phyloP scores from a whole-genome alignment of 2,329 filamentous ascomycete species.

The Aspergillus carbonarius region DNA sequence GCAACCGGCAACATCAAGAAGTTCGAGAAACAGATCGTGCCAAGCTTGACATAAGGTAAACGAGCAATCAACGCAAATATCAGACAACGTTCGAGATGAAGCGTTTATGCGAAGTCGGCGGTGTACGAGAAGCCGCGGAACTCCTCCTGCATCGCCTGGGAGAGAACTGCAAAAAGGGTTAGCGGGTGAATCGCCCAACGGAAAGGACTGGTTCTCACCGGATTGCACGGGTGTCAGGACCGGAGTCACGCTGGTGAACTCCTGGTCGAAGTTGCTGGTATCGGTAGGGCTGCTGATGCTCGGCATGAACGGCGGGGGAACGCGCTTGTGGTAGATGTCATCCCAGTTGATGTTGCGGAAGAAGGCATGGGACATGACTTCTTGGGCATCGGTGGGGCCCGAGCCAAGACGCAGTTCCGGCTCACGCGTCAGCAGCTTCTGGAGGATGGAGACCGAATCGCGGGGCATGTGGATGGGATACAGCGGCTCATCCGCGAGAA shows the following conservation, averaged over 20 bases:
- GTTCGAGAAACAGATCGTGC: slow-evolving; percentile 16
- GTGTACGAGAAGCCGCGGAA: slow-evolving; percentile 99
- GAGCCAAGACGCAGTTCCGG: slow-evolving; percentile 90
- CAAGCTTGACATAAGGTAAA: slow-evolving; percentile 15
- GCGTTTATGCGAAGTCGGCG: slow-evolving; percentile 73
- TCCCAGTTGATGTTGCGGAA: slow-evolving; percentile 99
- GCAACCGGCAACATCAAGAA: slow-evolving; percentile 22
- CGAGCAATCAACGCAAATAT: slow-evolving; percentile 12
- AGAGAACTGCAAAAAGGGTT: slow-evolving; percentile 65
- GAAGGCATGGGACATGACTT: slow-evolving; percentile 98
- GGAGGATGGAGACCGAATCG: slow-evolving; percentile 94
- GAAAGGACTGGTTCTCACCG: slow-evolving; percentile 60
- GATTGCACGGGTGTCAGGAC: slow-evolving; percentile 96
- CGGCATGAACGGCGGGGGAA: slow-evolving; percentile 85
- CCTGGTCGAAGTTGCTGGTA: slow-evolving; percentile 99
- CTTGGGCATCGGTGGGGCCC: slow-evolving; percentile 93
- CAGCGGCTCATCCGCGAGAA: slow-evolving; percentile 92
- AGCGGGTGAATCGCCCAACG: slow-evolving; percentile 1
- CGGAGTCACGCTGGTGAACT: slow-evolving; percentile 97
- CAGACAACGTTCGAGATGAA: slow-evolving; percentile 1
- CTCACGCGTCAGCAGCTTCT: slow-evolving; percentile 94
- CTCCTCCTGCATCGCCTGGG: slow-evolving; percentile 98
- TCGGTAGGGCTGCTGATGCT: slow-evolving; percentile 89
- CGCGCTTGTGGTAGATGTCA: slow-evolving; percentile 93
- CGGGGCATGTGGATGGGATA: slow-evolving; percentile 99